These are phyloP conservation scores for Plasmodium inui DNA, from an alignment of 169 alveolate genomes.

Conservation along the genomic window DNA sequence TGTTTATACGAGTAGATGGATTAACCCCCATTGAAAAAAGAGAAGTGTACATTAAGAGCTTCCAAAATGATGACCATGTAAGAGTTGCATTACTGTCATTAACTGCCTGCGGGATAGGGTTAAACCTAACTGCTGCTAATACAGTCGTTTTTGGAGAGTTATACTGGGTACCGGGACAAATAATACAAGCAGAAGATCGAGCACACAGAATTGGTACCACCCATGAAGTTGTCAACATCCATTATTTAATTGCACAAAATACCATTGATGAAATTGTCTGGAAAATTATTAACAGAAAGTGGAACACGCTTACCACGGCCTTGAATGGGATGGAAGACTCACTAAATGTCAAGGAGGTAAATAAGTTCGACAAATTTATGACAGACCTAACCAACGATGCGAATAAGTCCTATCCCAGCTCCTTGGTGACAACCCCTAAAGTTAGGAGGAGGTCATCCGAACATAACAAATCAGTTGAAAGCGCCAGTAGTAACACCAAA, in stretches of 20 bases:
- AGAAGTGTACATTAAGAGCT: conserved; percentile 91
- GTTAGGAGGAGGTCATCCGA: conserved; percentile 41
- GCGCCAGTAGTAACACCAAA: neutral
- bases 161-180: conserved; percentile 98
- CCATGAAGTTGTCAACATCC: conserved; percentile 84
- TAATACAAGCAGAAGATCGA: conserved; percentile 98
- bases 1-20: conserved; percentile 96
- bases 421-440: conserved; percentile 46
- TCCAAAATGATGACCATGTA: conserved; percentile 88
- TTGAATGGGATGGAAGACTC: conserved; percentile 80
- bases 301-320: conserved; percentile 87
- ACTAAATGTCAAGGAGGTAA: conserved; percentile 65
- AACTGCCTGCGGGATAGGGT: conserved; percentile 97
- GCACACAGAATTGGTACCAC: conserved; percentile 97
- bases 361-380: conserved; percentile 60
- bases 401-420: conserved; percentile 69
- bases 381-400: conserved; percentile 50
- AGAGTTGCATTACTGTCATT: conserved; percentile 94
- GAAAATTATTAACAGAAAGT: conserved; percentile 84
- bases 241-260: conserved; percentile 90
- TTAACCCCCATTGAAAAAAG: conserved; percentile 89
- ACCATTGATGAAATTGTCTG: conserved; percentile 88
- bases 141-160: conserved; percentile 98
- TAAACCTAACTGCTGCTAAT: conserved; percentile 96
- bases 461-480: conserved; percentile 2